phyloP scores from a whole-genome alignment of 495 filamentous ascomycete genomes.

The Tuber indicum region DNA sequence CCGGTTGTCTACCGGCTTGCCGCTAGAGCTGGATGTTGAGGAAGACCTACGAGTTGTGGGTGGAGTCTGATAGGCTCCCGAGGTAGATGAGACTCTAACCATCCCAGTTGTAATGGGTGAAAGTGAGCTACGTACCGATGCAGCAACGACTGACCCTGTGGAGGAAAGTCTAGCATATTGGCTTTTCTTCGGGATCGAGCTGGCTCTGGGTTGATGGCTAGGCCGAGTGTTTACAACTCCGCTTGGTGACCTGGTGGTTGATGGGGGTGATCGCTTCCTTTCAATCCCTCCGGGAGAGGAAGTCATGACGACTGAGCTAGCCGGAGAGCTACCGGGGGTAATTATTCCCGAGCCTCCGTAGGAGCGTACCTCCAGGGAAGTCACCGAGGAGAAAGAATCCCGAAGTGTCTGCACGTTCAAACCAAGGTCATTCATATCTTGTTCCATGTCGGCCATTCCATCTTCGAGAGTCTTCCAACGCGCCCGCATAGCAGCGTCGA shows the following conservation, averaged over 20 bases:
- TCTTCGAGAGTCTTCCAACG: slow-evolving; percentile 70
- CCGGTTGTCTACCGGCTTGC: slow-evolving; percentile 48
- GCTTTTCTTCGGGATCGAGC: slow-evolving; percentile 36
- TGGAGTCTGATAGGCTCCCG: slow-evolving; percentile 17
- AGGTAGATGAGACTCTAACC: slow-evolving; percentile 31
- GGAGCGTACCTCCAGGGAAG: slow-evolving; percentile 73
- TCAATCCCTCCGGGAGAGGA: slow-evolving; percentile 41
- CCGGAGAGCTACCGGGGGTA: slow-evolving; percentile 82
- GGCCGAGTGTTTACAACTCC: neutral
- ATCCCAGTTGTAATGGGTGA: slow-evolving; percentile 33
- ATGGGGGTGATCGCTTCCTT: slow-evolving; percentile 33
- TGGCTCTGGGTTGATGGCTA: slow-evolving; percentile 21
- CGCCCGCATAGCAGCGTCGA: slow-evolving; percentile 73
- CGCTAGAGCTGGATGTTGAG: slow-evolving; percentile 26
- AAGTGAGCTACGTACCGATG: slow-evolving; percentile 16
- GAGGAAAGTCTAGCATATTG: slow-evolving; percentile 32
- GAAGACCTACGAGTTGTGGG: slow-evolving; percentile 28
- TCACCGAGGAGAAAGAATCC: slow-evolving; percentile 86
- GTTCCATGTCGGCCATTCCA: slow-evolving; percentile 68
- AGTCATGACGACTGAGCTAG: slow-evolving; percentile 75
- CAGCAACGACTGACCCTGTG: slow-evolving; percentile 8
- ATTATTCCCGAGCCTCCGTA: slow-evolving; percentile 63
- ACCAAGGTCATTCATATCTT: slow-evolving; percentile 64
- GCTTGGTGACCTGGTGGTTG: slow-evolving; percentile 9
- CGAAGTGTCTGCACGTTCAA: slow-evolving; percentile 67